A percentile compares a stretch with the other conserved stretches of the same genome.
These are phyloP conservation scores for Suillus placidus DNA, from an alignment of 768 basidiomycete genomes.

Conservation along the genomic window DNA sequence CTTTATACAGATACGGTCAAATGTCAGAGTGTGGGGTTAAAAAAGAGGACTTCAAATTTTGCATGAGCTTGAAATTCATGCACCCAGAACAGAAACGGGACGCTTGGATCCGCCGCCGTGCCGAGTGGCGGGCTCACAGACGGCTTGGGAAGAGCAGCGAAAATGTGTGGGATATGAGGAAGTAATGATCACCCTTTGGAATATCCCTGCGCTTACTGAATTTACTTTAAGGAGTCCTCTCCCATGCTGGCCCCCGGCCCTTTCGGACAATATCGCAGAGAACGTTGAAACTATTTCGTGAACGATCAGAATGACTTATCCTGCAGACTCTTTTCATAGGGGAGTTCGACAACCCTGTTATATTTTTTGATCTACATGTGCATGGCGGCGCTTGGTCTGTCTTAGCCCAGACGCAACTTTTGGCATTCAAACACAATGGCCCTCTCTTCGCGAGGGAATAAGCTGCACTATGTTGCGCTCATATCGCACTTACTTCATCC, in stretches of 20 bases:
- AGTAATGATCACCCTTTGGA: constrained; percentile 50
- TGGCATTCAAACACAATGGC: background rate
- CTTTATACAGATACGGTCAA: constrained; percentile 85
- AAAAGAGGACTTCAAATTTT: constrained; percentile 94
- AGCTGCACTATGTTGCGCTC: background rate
- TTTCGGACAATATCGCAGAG: constrained; percentile 24
- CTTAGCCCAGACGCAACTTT: background rate
- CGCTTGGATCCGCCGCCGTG: constrained; percentile 82
- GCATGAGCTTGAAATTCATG: constrained; percentile 79
- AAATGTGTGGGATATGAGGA: constrained; percentile 90
- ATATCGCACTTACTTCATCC: background rate
- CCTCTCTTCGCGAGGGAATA: background rate
- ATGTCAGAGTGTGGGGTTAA: constrained; percentile 72
- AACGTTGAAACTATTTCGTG: constrained; percentile 28
- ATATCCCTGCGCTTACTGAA: background rate
- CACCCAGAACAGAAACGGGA: constrained; percentile 77
- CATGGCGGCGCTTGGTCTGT: background rate
- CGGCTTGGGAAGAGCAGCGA: constrained; percentile 84
- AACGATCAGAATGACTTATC: background rate
- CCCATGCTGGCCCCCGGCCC: constrained; percentile 31
- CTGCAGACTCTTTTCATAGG: background rate
- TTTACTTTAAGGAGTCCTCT: constrained; percentile 15
- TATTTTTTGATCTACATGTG: background rate
- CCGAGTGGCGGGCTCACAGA: constrained; percentile 92
- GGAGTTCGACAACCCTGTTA: background rate